phyloP scores from a whole-genome alignment of 169 alveolate genomes.

The Theileria annulata region DNA sequence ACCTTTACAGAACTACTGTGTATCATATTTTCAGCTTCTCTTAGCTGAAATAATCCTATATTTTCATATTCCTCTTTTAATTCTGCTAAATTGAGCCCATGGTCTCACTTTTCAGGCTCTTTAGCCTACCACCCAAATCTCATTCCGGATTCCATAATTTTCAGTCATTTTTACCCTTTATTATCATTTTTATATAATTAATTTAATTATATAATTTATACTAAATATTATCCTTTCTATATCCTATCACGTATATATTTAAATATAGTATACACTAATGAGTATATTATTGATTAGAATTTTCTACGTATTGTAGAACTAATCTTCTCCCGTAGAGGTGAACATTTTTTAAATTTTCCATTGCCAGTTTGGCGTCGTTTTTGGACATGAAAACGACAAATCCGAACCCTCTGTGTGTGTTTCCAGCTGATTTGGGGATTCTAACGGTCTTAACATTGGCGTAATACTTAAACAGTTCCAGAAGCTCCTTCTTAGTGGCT shows the following conservation, averaged over 20 bases:
- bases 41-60: too few species aligned
- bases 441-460: slow-evolving; percentile 89
- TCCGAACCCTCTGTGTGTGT: slow-evolving; percentile 91
- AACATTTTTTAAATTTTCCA: slow-evolving; percentile 85
- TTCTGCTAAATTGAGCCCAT: not conserved
- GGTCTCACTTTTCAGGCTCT: not conserved
- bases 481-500: slow-evolving; percentile 89
- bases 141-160: not conserved
- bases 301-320: slow-evolving; percentile 85
- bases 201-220: too few species aligned
- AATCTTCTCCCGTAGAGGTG: slow-evolving; percentile 92
- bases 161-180: not conserved
- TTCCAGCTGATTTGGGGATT: slow-evolving; percentile 90
- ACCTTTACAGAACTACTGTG: not conserved
- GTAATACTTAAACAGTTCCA: slow-evolving; percentile 85
- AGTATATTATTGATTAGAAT: not conserved
- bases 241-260: too few species aligned
- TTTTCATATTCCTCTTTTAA: not conserved
- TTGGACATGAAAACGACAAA: slow-evolving; percentile 89
- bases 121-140: not conserved
- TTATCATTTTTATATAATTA: too few species aligned
- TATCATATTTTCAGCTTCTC: not conserved
- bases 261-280: too few species aligned
- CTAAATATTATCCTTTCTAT: too few species aligned
- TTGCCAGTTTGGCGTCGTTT: slow-evolving; percentile 87